A percentile compares a stretch with the other conserved stretches of the same genome.
These are phyloP conservation scores for Akanthomyces muscarius DNA, from an alignment of 2,329 filamentous ascomycete species.

Conservation along the genomic window DNA sequence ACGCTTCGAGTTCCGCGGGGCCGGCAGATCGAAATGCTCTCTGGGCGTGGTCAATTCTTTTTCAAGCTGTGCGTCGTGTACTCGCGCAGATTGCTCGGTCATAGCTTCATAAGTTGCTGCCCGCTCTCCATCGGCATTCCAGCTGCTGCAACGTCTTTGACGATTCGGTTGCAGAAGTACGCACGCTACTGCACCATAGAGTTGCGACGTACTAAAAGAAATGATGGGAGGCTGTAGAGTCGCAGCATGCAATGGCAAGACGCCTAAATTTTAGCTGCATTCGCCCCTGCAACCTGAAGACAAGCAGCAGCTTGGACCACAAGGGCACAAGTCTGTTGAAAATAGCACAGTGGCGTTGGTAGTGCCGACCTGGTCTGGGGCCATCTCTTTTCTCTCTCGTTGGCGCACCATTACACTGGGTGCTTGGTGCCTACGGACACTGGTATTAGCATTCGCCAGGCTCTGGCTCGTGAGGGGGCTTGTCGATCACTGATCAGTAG, in stretches of 20 bases:
- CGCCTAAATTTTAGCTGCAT: neutral
- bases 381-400: neutral
- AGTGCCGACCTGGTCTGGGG: neutral
- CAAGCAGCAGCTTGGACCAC: neutral
- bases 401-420: neutral
- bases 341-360: slow-evolving; percentile 3
- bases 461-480: neutral
- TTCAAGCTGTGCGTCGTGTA: neutral
- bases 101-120: neutral
- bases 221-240: neutral
- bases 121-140: neutral
- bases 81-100: neutral
- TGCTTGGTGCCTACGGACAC: neutral
- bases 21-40: neutral
- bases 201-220: neutral
- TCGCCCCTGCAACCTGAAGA: neutral
- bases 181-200: neutral
- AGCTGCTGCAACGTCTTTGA: neutral
- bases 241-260: neutral
- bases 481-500: slow-evolving; percentile 4
- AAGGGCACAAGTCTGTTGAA: neutral
- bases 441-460: neutral
- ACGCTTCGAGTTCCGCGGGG: neutral
- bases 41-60: neutral
- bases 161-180: no score